These are phyloP conservation scores for Musa itinerans DNA, from an alignment of 176 grass and related monocot genomes.

Conservation along the genomic window DNA sequence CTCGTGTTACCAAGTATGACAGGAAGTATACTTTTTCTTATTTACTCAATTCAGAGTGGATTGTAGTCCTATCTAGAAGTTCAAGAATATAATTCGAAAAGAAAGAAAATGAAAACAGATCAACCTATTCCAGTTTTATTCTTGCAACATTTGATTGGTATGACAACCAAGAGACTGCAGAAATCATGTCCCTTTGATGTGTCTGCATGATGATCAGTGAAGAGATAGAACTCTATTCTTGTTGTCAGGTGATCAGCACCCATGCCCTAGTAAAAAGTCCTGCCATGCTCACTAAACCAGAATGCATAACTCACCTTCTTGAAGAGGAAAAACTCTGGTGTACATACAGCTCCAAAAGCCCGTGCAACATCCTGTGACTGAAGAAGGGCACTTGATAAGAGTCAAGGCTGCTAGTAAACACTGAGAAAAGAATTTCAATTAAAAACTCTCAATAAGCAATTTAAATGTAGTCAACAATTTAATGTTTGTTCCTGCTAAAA, in stretches of 20 bases:
- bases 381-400: background rate
- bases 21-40: too few species aligned
- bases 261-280: background rate
- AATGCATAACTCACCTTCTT: conserved; percentile 46
- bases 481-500: background rate
- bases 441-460: background rate
- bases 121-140: background rate
- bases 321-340: conserved; percentile 87
- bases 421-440: background rate
- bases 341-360: conserved; percentile 78
- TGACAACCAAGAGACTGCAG: background rate
- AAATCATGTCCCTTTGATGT: background rate
- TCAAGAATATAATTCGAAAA: too few species aligned
- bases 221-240: background rate
- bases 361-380: conserved; percentile 87
- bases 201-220: background rate
- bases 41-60: too few species aligned
- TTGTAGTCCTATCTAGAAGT: too few species aligned
- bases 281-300: background rate
- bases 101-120: background rate
- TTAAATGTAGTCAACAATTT: background rate
- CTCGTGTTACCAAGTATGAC: background rate
- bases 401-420: background rate
- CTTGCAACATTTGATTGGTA: background rate
- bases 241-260: conserved; percentile 1